Evolutionary conservation across 345 rosid genomes (phyloP).

Genomic region (Odontarrhena argentea): DNA sequence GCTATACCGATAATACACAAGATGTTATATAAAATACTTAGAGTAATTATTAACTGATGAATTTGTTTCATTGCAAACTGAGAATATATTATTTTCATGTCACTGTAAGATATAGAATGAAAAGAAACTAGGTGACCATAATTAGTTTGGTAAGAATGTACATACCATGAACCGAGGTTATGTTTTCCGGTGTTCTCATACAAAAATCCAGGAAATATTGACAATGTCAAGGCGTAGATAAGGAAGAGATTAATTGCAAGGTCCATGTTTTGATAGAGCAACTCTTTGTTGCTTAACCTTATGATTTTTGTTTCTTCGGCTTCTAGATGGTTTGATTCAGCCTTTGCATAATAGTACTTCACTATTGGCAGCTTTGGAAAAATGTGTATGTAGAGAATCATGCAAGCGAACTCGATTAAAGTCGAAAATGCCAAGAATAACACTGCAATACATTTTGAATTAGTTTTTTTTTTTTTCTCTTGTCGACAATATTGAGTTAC

Average conservation of each 20-base stretch:
- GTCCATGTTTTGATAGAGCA: constrained; percentile 57
- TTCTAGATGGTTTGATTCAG: constrained; percentile 40
- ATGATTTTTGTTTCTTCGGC: constrained; percentile 69
- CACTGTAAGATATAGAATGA: no score
- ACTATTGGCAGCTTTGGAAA: constrained; percentile 72
- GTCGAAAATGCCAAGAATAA: constrained; percentile 63
- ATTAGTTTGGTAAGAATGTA: neutral
- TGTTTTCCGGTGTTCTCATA: constrained; percentile 70
- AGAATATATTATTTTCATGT: no score
- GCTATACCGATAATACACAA: no score
- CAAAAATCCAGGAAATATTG: constrained; percentile 78
- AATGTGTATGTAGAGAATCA: constrained; percentile 52
- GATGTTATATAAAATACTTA: no score
- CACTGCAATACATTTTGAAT: constrained; percentile 45
- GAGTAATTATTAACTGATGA: no score
- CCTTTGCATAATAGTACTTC: constrained; percentile 69
- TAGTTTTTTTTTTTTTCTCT: neutral
- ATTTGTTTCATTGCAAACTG: no score
- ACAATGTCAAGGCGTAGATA: constrained; percentile 60
- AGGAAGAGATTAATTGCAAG: constrained; percentile 56
- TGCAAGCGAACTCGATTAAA: constrained; percentile 56
- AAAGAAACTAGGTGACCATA: no score
- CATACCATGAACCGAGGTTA: constrained; percentile 43
- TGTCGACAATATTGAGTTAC: no score
- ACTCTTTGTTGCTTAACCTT: constrained; percentile 53